phyloP scores from a whole-genome alignment of 140 eudicot genomes.

The Anethum foeniculum region DNA sequence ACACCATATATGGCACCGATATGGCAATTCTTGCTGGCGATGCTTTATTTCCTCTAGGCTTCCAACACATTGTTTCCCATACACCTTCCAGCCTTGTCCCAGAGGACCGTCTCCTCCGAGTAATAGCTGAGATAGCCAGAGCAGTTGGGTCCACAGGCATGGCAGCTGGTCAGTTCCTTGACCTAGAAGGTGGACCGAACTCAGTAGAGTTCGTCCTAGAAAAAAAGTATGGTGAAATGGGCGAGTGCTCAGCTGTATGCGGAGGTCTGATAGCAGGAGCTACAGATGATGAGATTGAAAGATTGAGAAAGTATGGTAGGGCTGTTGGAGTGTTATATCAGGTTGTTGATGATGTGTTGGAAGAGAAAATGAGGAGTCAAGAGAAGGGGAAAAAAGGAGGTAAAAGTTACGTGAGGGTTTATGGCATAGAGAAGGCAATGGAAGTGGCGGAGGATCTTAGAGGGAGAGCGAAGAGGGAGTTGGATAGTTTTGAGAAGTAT shows the following conservation, averaged over 20 bases:
- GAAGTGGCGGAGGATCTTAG: constrained; percentile 77
- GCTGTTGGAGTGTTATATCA: constrained; percentile 85
- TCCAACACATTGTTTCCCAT: constrained; percentile 81
- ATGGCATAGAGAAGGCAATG: constrained; percentile 86
- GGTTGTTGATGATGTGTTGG: constrained; percentile 67
- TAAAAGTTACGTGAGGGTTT: constrained; percentile 72
- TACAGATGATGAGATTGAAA: constrained; percentile 58
- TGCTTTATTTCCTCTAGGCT: constrained; percentile 87
- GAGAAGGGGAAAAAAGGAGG: constrained; percentile 35
- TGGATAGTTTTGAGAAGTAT: constrained; percentile 70
- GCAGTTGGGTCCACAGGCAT: constrained; percentile 97
- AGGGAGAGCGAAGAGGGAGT: constrained; percentile 61
- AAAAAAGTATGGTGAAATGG: constrained; percentile 91
- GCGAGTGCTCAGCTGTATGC: constrained; percentile 87
- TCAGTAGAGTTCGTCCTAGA: constrained; percentile 72
- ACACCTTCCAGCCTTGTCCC: constrained; percentile 67
- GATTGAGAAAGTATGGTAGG: constrained; percentile 68
- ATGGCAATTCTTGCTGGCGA: constrained; percentile 90
- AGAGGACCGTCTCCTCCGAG: constrained; percentile 55
- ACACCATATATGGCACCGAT: constrained; percentile 73
- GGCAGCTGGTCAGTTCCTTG: constrained; percentile 94
- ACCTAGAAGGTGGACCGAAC: constrained; percentile 75
- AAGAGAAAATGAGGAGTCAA: constrained; percentile 30
- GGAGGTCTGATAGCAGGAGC: constrained; percentile 84
- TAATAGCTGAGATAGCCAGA: constrained; percentile 80